Percentiles rank a stretch among this genome's conserved stretches.
Evolutionary conservation across 2,329 filamentous ascomycete species (phyloP).

Genomic region (Herpotrichia juniperi): DNA sequence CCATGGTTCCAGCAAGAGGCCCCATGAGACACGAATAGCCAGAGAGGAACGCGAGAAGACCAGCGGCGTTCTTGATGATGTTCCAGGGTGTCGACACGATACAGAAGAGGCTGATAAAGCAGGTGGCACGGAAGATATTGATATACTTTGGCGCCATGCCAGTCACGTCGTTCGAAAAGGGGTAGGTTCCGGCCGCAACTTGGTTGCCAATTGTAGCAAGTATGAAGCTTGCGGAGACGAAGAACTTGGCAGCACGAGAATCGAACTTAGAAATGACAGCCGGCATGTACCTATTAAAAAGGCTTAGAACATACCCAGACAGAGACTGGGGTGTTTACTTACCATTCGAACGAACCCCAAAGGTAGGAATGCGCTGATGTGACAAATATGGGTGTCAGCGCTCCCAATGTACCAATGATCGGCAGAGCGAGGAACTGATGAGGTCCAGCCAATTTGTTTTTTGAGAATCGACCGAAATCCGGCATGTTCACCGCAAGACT

Average conservation of each 20-base stretch:
- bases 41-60: slow-evolving; percentile 42
- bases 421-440: slow-evolving; percentile 57
- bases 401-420: slow-evolving; percentile 54
- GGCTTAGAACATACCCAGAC: not conserved
- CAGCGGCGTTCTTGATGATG: slow-evolving; percentile 44
- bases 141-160: slow-evolving; percentile 44
- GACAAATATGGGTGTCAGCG: slow-evolving; percentile 56
- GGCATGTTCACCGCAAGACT: slow-evolving; percentile 60
- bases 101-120: slow-evolving; percentile 44
- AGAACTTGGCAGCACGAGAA: slow-evolving; percentile 51
- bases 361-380: slow-evolving; percentile 53
- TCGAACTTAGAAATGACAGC: slow-evolving; percentile 54
- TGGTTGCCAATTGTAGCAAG: slow-evolving; percentile 53
- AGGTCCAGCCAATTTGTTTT: slow-evolving; percentile 48
- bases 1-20: slow-evolving; percentile 42
- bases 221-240: slow-evolving; percentile 48
- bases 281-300: slow-evolving; percentile 48
- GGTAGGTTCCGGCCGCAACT: slow-evolving; percentile 48
- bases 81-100: slow-evolving; percentile 44
- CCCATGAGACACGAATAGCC: slow-evolving; percentile 47
- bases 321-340: not conserved
- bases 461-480: slow-evolving; percentile 52
- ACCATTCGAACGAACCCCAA: slow-evolving; percentile 56
- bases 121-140: slow-evolving; percentile 42
- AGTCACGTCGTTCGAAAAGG: slow-evolving; percentile 42